Evolutionary conservation across 805 yeast species (phyloP).

Genomic region (Starmerella potacharoeniae): DNA sequence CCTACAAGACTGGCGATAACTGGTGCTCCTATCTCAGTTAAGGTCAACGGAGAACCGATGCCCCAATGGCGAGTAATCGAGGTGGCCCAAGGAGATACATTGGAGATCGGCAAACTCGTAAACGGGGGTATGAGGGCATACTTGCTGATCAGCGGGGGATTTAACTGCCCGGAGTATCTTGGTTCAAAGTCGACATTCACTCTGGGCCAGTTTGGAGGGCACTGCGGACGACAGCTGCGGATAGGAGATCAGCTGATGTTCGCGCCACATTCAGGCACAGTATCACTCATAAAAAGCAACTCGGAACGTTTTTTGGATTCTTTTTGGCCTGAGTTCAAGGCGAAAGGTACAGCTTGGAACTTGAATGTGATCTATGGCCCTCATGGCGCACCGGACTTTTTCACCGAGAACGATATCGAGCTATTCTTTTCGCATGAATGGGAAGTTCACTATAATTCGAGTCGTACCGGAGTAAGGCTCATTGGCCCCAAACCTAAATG

Average conservation of each 20-base stretch:
- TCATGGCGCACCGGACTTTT: no score
- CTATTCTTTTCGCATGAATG: no score
- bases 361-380: no score
- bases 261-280: no score
- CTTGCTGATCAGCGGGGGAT: conserved; percentile 78
- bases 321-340: no score
- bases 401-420: no score
- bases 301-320: no score
- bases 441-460: no score
- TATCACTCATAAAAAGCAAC: no score
- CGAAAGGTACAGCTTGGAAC: no score
- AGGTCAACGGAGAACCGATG: neutral
- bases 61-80: neutral
- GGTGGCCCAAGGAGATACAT: conserved; percentile 59
- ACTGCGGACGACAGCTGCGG: conserved; percentile 80
- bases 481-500: no score
- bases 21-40: conserved; percentile 64
- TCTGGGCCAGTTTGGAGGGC: conserved; percentile 79
- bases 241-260: conserved; percentile 82
- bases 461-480: no score
- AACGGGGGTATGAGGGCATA: conserved; percentile 76
- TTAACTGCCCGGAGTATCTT: conserved; percentile 84
- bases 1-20: conserved; percentile 67
- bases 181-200: conserved; percentile 94
- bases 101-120: conserved; percentile 46